A percentile compares a stretch with the other conserved stretches of the same genome.
These are phyloP conservation scores for Isochrysis galbana DNA, from an alignment of 78 protist species.

Conservation along the genomic window DNA sequence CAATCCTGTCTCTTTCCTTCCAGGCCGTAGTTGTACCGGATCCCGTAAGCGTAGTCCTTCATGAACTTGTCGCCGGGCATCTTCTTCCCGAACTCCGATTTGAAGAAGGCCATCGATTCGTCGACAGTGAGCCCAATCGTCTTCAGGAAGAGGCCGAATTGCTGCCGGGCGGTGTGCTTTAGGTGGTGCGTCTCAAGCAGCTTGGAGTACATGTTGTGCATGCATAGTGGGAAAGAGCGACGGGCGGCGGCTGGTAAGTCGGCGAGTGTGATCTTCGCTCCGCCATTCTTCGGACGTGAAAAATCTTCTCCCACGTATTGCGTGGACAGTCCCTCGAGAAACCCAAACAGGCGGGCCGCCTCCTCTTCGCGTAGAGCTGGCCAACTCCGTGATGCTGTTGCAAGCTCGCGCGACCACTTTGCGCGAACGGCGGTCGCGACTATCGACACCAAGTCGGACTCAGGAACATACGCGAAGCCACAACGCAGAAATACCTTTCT, in stretches of 20 bases:
- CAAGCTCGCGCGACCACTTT: background rate
- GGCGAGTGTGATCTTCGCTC: background rate
- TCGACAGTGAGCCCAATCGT: conserved; percentile 55
- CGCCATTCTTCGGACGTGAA: background rate
- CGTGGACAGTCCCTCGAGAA: background rate
- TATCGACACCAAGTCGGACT: conserved; percentile 10
- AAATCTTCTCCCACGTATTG: conserved; percentile 24
- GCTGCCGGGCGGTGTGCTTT: conserved; percentile 79
- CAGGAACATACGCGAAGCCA: conserved; percentile 30
- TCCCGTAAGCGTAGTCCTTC: conserved; percentile 61
- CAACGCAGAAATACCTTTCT: conserved; percentile 37
- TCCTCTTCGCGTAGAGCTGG: conserved; percentile 40
- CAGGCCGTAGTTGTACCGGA: conserved; percentile 86
- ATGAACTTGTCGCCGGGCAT: conserved; percentile 71
- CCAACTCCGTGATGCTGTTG: background rate
- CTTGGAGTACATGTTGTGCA: conserved; percentile 63
- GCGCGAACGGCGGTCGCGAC: background rate
- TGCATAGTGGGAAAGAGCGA: conserved; percentile 81
- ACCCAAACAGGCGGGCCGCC: conserved; percentile 29
- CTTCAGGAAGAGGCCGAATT: conserved; percentile 80
- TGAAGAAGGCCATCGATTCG: conserved; percentile 82
- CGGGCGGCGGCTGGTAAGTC: conserved; percentile 39
- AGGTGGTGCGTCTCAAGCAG: conserved; percentile 57
- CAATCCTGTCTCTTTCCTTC: conserved; percentile 80
- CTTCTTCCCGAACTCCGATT: conserved; percentile 55